Evolutionary conservation across 129 eudicot genomes (phyloP).

Genomic region (Smallanthus sonchifolius): DNA sequence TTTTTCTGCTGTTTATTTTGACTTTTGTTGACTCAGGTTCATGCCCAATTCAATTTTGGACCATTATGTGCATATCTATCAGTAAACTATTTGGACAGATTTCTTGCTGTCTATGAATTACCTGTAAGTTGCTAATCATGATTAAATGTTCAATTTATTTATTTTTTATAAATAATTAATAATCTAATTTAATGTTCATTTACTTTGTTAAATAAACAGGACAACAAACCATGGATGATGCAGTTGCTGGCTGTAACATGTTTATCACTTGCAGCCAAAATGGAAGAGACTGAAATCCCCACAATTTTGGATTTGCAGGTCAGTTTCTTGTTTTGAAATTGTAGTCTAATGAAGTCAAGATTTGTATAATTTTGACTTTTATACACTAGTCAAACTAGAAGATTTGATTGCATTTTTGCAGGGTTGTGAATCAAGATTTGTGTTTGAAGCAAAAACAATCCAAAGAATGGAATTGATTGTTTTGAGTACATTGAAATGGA

Average conservation of each 20-base stretch:
- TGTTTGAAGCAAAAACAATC: slow-evolving; percentile 62
- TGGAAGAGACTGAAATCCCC: slow-evolving; percentile 70
- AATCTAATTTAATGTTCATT: neutral
- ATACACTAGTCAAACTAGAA: slow-evolving; percentile 6
- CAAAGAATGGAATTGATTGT: slow-evolving; percentile 75
- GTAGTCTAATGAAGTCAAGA: neutral
- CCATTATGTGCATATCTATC: slow-evolving; percentile 57
- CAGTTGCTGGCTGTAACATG: slow-evolving; percentile 70
- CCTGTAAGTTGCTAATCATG: slow-evolving; percentile 45
- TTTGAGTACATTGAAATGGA: slow-evolving; percentile 67
- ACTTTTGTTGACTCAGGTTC: slow-evolving; percentile 34
- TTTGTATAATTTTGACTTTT: neutral
- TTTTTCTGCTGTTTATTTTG: neutral
- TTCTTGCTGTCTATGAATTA: slow-evolving; percentile 60
- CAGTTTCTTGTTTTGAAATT: neutral
- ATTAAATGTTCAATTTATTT: neutral
- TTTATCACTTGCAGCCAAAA: slow-evolving; percentile 55
- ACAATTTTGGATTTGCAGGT: slow-evolving; percentile 62
- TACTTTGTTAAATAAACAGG: slow-evolving; percentile 23
- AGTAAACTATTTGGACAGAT: slow-evolving; percentile 63
- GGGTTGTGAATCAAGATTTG: slow-evolving; percentile 47
- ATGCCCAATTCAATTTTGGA: slow-evolving; percentile 53
- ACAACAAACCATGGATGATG: slow-evolving; percentile 67
- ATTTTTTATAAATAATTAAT: neutral
- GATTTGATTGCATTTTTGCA: slow-evolving; percentile 10